Base-by-base conservation (phyloP, 306 rosid genomes). In the Dryas drummondii region DNA sequence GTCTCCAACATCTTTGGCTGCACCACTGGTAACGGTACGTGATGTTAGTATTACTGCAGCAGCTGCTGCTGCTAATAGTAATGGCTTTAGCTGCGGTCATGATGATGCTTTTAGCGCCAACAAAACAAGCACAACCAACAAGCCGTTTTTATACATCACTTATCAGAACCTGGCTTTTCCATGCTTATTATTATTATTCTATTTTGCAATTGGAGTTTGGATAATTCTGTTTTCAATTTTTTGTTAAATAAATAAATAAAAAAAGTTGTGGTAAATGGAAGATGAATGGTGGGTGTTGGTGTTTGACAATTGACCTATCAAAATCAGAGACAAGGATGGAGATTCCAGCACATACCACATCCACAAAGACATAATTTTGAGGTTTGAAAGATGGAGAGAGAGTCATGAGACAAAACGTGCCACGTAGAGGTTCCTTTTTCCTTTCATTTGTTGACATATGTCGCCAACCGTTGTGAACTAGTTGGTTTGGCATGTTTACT, bases 291-390 rank as follows among this genome's bases (percentile, higher is more conserved):
- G 16, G 68, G 67, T 7, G 57, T 59, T 32, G 68, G 67, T 7
- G 57, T 26, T 22, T 15, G 40, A 47, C 14, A 47, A 6, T 48
- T 22, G 66, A 45, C 16, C 55, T 60, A 54, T 71, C 65, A 54
- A 19, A 71, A 58, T 19, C 53, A n/a, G 51, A 70, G 54, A 71
- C 53, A 42, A 9, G 42, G 66, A 54, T 19, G 66, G 44, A 27
- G 16, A 19, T 64, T 44, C 45, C 76, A 71, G 76, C 76, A 14
- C 68, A 46, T 27, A 58, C 76, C 76, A 72, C 76, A 72, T 72
- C 76, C 68, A 72, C 57, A 72, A 47, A 16, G 26, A 45, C 68
- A 26, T 16, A 26, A 27, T 32, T 32, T 72, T 45, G 68, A 46
- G 76, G 76, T 72, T 72, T 46, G 76, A 26, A 58, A 58, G 32